Conservation (phyloP, 345 rosid species). For the Ceriops zippeliana region DNA sequence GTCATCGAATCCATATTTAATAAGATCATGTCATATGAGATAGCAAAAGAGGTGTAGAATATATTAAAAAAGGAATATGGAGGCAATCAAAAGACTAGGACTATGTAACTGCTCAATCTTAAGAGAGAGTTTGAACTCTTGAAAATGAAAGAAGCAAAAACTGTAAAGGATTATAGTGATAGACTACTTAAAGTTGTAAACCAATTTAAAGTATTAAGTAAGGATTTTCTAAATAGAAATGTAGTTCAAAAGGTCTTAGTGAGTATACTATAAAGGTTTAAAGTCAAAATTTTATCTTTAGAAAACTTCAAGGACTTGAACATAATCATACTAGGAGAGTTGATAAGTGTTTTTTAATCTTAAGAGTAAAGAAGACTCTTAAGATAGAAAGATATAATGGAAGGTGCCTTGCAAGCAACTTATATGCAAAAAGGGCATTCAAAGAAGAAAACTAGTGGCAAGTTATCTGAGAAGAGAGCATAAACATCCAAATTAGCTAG, state of each 20-base stretch:
- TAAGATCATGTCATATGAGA: no score
- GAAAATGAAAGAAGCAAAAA: no score
- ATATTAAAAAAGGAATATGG: no score
- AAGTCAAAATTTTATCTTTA: background rate
- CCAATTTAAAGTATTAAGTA: background rate
- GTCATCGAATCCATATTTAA: accelerated
- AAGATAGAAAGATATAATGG: background rate
- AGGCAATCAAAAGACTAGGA: no score
- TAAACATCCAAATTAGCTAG: no score
- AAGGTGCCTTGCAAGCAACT: background rate
- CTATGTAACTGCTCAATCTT: no score
- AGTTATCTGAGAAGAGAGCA: background rate
- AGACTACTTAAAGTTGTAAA: background rate
- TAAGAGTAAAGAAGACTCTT: background rate
- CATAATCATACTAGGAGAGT: background rate
- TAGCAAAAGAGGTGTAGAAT: no score
- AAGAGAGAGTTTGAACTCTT: no score
- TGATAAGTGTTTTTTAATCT: background rate
- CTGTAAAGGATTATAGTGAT: no score
- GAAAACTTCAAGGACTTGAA: background rate
- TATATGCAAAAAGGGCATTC: background rate
- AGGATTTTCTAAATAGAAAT: background rate
- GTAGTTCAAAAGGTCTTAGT: background rate
- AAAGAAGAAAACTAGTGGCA: background rate
- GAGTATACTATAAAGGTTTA: background rate